phyloP scores from a whole-genome alignment of 768 basidiomycete genomes.

The Rhizopogon vulgaris region DNA sequence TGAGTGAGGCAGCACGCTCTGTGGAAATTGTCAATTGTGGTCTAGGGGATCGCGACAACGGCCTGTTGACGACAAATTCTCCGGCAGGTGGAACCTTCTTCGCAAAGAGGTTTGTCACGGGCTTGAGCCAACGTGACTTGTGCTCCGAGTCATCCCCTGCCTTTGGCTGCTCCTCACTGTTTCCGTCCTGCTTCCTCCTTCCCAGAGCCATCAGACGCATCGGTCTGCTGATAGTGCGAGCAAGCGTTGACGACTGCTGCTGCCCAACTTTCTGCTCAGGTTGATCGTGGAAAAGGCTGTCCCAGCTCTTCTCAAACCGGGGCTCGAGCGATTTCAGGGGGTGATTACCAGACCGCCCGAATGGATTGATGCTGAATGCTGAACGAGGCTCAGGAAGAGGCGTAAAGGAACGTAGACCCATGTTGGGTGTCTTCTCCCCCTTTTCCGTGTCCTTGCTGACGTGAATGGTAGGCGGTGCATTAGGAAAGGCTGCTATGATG shows the following conservation, averaged over 20 bases:
- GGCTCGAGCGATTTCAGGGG: slow-evolving; percentile 23
- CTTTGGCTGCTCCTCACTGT: slow-evolving; percentile 13
- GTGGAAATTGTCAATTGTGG: slow-evolving; percentile 40
- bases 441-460: slow-evolving; percentile 19
- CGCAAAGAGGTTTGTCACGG: slow-evolving; percentile 24
- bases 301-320: slow-evolving; percentile 36
- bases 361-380: slow-evolving; percentile 26
- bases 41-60: slow-evolving; percentile 12
- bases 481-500: slow-evolving; percentile 24
- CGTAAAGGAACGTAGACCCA: slow-evolving; percentile 40
- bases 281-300: slow-evolving; percentile 36
- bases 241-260: slow-evolving; percentile 19
- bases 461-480: slow-evolving; percentile 11
- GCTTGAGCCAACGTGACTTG: slow-evolving; percentile 30
- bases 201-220: slow-evolving; percentile 42
- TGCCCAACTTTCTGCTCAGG: slow-evolving; percentile 8
- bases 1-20: slow-evolving; percentile 29
- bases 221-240: slow-evolving; percentile 22
- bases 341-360: slow-evolving; percentile 29
- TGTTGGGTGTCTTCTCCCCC: slow-evolving; percentile 12
- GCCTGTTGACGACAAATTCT: slow-evolving; percentile 17
- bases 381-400: slow-evolving; percentile 39
- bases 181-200: slow-evolving; percentile 31
- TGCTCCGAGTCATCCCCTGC: slow-evolving; percentile 20
- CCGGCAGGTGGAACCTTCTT: slow-evolving; percentile 13